These are phyloP conservation scores for Phytophthora pistaciae DNA, from an alignment of 352 stramenopile species.

Conservation along the genomic window DNA sequence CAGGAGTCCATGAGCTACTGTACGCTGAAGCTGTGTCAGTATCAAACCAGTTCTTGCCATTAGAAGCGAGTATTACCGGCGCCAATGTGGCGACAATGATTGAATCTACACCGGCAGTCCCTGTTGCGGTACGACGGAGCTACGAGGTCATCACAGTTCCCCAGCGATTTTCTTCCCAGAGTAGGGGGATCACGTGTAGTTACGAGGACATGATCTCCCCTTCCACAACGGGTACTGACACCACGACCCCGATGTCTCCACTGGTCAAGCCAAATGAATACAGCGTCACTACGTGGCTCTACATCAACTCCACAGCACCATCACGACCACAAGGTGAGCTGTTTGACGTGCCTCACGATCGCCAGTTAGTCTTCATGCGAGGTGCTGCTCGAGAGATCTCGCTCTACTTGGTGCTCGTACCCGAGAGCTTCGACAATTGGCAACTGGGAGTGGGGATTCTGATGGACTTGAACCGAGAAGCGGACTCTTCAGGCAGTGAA, in stretches of 20 bases:
- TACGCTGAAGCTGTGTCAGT: slow-evolving; percentile 32
- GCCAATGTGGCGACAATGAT: not conserved
- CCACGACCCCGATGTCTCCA: slow-evolving; percentile 51
- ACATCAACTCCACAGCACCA: slow-evolving; percentile 37
- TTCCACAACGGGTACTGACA: not conserved
- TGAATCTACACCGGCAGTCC: not conserved
- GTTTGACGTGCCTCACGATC: slow-evolving; percentile 28
- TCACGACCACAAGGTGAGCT: not conserved
- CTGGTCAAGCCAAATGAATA: slow-evolving; percentile 83
- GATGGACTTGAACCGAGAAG: slow-evolving; percentile 27
- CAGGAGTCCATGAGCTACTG: slow-evolving; percentile 28
- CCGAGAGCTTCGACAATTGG: slow-evolving; percentile 55
- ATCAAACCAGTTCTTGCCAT: slow-evolving; percentile 22
- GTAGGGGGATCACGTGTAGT: slow-evolving; percentile 61
- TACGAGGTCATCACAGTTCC: slow-evolving; percentile 81
- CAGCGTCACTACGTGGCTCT: slow-evolving; percentile 91
- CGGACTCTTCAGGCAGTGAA: not conserved
- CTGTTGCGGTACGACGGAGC: slow-evolving; percentile 47
- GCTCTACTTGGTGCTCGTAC: slow-evolving; percentile 65
- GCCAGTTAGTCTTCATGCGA: slow-evolving; percentile 78
- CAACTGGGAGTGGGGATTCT: slow-evolving; percentile 73
- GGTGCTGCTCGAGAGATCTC: slow-evolving; percentile 67
- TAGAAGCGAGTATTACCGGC: not conserved
- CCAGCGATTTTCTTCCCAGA: slow-evolving; percentile 61
- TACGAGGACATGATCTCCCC: slow-evolving; percentile 66